These are phyloP conservation scores for Sordariomycetes sp. DNA, from an alignment of 2,329 filamentous ascomycete genomes.

Conservation along the genomic window DNA sequence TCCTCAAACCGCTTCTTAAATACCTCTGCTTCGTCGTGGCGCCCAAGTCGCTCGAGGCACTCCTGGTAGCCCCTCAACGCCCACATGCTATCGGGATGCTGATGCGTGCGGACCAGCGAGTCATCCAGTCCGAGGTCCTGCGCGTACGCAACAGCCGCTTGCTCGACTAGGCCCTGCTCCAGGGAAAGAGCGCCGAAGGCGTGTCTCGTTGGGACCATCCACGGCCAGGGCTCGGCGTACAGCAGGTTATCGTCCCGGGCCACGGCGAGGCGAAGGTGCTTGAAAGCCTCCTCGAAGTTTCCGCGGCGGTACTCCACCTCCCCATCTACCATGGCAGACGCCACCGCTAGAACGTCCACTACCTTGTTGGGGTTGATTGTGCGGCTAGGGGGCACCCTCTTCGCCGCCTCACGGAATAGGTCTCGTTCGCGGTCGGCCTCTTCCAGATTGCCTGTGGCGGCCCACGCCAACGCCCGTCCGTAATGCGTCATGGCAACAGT, in stretches of 20 bases:
- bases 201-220: constrained; percentile 67
- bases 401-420: constrained; percentile 39
- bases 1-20: constrained; percentile 33
- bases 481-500: constrained; percentile 61
- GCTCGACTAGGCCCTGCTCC: constrained; percentile 49
- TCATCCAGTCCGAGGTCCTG: constrained; percentile 51
- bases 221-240: constrained; percentile 69
- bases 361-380: constrained; percentile 32
- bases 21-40: constrained; percentile 24
- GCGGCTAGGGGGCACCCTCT: constrained; percentile 44
- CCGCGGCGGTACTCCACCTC: constrained; percentile 61
- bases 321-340: constrained; percentile 58
- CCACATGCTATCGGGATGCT: constrained; percentile 68
- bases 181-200: constrained; percentile 59
- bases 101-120: constrained; percentile 50
- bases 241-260: constrained; percentile 50
- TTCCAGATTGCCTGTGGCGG: constrained; percentile 42
- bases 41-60: constrained; percentile 47
- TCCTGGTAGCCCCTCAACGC: constrained; percentile 64
- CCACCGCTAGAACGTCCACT: constrained; percentile 50
- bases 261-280: constrained; percentile 45
- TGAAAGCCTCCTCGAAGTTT: constrained; percentile 48
- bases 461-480: constrained; percentile 55
- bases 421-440: constrained; percentile 41
- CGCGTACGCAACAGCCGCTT: constrained; percentile 46